phyloP scores from a whole-genome alignment of 2,329 filamentous ascomycete species.

The Penicillium psychrosexuale region DNA sequence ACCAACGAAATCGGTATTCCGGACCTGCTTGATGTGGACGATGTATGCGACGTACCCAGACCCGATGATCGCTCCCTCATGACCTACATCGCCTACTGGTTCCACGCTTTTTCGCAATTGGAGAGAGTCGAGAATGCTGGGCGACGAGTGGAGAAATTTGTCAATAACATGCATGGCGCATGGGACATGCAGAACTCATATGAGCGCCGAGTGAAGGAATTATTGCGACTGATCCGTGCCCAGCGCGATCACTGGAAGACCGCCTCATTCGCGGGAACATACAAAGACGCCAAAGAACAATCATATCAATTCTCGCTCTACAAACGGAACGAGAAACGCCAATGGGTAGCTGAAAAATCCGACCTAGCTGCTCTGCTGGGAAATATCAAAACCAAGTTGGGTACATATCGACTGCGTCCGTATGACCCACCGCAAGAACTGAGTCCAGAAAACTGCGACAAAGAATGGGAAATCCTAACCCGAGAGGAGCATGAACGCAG shows the following conservation, averaged over 20 bases:
- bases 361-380: conserved; percentile 88
- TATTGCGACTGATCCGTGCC: conserved; percentile 69
- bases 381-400: conserved; percentile 98
- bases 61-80: conserved; percentile 95
- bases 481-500: conserved; percentile 83
- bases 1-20: conserved; percentile 96
- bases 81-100: conserved; percentile 99
- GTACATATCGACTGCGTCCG: conserved; percentile 84
- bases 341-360: conserved; percentile 97
- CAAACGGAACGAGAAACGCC: conserved; percentile 84
- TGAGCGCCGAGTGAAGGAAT: conserved; percentile 81
- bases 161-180: conserved; percentile 97
- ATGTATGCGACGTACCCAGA: conserved; percentile 94
- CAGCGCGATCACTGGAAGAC: conserved; percentile 75
- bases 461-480: conserved; percentile 75
- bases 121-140: conserved; percentile 98
- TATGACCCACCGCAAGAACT: conserved; percentile 88
- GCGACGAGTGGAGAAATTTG: conserved; percentile 93
- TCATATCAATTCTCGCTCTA: conserved; percentile 78
- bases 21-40: conserved; percentile 91
- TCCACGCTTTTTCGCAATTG: conserved; percentile 98
- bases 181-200: conserved; percentile 99
- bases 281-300: conserved; percentile 86
- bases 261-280: conserved; percentile 84
- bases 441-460: conserved; percentile 75